Evolutionary conservation across 2,329 filamentous ascomycete genomes (phyloP), one percentile per base, ranked within the genome.

Genomic region (Fusarium continuum): DNA sequence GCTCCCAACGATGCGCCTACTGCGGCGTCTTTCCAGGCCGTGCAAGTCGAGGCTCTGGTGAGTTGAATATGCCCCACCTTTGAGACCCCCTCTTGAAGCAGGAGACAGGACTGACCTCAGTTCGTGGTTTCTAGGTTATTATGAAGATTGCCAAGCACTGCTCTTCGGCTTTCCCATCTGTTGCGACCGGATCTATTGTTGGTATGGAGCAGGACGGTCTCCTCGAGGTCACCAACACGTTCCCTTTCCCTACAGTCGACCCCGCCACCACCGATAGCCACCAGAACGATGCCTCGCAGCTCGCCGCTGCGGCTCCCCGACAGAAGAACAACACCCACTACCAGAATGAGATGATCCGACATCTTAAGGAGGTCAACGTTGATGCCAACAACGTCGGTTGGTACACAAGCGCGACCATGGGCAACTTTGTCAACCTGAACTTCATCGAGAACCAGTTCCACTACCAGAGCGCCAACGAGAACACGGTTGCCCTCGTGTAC

Each of bases 111-210:
- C 56, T 69, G 58, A 67, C 55, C 53, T 51, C 61, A 51, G 59
- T 49, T 54, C 26, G 41, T 59, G 45, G 41, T 59, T 52, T 71
- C 48, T 70, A 95, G 91, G 91, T 96, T 74, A 91, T 96, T 71
- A 94, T 97, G 91, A 97, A 97, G 84, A 93, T 98, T 77, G 93
- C 96, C 79, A 97, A 96, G 82, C 93, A 97, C 83, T 92, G 91
- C 82, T 90, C 92, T 55, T 87, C 91, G 72, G 85, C 86, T 50
- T 97, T 97, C 81, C 94, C 94, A 43, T 94, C 92, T 47, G 89
- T 89, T 53, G 92, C 93, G 54, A 97, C 93, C 52, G 94, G 94
- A 63, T 92, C 91, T 63, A 86, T 97, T 61, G 93, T 97, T 59
- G 95, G 95, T 71, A 93, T 98, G 91, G 94, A 98, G 78, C 86